Evolutionary conservation across 2,329 filamentous ascomycete genomes (phyloP).

Genomic region (Alternaria angustiovoidea): DNA sequence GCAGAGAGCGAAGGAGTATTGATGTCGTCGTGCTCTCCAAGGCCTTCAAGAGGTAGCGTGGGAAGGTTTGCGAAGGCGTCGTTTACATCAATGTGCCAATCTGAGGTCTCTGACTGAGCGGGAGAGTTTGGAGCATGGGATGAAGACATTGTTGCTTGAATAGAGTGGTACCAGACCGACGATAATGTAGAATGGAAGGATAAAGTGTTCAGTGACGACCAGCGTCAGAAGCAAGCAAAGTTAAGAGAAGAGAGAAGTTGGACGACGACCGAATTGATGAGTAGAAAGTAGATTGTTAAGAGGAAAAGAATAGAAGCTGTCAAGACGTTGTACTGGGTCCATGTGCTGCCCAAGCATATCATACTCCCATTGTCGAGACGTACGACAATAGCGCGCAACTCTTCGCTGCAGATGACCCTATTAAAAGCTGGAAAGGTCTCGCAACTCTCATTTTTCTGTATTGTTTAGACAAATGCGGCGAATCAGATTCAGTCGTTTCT

Average conservation of each 20-base stretch:
- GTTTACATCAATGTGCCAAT: background rate
- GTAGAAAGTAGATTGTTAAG: background rate
- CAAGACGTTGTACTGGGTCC: background rate
- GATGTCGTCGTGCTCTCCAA: background rate
- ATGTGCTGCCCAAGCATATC: background rate
- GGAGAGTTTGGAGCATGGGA: background rate
- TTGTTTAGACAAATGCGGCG: background rate
- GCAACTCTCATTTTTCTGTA: background rate
- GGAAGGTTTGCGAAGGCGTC: background rate
- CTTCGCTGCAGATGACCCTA: background rate
- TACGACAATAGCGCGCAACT: constrained; percentile 5
- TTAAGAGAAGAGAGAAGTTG: background rate
- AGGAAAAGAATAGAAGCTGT: background rate
- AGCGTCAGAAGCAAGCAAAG: constrained; percentile 7
- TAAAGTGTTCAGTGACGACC: constrained; percentile 9
- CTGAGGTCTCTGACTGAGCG: background rate
- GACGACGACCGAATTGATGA: background rate
- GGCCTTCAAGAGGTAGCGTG: background rate
- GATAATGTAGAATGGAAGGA: background rate
- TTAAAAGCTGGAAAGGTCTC: background rate
- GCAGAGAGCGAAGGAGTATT: background rate
- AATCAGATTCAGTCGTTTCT: background rate
- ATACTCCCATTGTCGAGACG: constrained; percentile 4
- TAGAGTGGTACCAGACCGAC: constrained; percentile 1
- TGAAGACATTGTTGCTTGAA: constrained; percentile 2